Evolutionary conservation across 345 rosid species (phyloP).

Genomic region (Aurinia saxatilis): DNA sequence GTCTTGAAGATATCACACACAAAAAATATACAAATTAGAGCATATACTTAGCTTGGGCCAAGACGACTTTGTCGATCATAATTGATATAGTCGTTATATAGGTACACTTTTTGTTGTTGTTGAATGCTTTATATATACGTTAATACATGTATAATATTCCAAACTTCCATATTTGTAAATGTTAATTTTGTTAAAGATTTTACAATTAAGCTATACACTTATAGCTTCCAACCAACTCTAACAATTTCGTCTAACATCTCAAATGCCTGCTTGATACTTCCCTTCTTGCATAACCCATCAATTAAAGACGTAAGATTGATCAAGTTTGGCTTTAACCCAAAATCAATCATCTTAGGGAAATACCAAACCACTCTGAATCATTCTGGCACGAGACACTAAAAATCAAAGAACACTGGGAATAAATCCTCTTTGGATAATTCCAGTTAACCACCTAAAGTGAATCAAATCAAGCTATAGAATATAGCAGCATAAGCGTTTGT

Average conservation of each 20-base stretch:
- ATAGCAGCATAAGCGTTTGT: background rate
- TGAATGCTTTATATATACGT: too few species aligned
- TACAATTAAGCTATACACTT: too few species aligned
- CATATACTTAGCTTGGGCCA: too few species aligned
- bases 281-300: slow-evolving; percentile 69
- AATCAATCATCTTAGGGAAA: slow-evolving; percentile 52
- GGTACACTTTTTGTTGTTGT: too few species aligned
- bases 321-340: slow-evolving; percentile 67
- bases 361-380: slow-evolving; percentile 64
- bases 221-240: slow-evolving; percentile 66
- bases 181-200: too few species aligned
- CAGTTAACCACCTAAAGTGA: slow-evolving; percentile 46
- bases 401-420: slow-evolving; percentile 51
- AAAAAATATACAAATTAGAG: too few species aligned
- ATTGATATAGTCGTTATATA: too few species aligned
- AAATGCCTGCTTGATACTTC: slow-evolving; percentile 80
- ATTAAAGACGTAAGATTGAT: slow-evolving; percentile 74
- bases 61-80: too few species aligned
- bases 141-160: too few species aligned
- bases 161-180: too few species aligned
- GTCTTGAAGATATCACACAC: too few species aligned
- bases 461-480: background rate
- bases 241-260: slow-evolving; percentile 88
- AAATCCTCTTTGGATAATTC: slow-evolving; percentile 58
- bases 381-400: slow-evolving; percentile 44